A percentile compares a stretch with the other conserved stretches of the same genome.
These are phyloP conservation scores for Fusarium albosuccineum DNA, from an alignment of 2,329 filamentous ascomycete species.

Conservation along the genomic window DNA sequence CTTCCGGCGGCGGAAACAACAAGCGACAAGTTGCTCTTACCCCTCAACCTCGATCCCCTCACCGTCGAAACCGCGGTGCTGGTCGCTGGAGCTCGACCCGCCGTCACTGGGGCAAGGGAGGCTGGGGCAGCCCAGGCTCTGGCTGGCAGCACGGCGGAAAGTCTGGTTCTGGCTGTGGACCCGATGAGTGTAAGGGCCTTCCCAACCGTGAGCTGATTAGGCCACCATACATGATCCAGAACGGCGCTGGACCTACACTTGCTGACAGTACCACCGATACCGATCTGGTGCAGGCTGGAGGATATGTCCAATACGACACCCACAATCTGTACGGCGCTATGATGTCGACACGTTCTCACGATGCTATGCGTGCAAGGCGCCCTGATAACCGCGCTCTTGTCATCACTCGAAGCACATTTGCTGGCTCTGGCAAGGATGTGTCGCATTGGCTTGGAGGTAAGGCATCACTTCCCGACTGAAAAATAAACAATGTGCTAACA, in stretches of 20 bases:
- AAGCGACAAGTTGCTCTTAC: slow-evolving; percentile 3
- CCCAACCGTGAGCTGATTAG: slow-evolving; percentile 41
- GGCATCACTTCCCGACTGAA: not conserved
- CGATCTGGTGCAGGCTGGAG: slow-evolving; percentile 39
- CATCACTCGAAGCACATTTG: slow-evolving; percentile 82
- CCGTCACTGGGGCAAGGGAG: slow-evolving; percentile 32
- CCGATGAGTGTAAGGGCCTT: slow-evolving; percentile 42
- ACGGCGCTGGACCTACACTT: slow-evolving; percentile 41
- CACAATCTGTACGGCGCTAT: slow-evolving; percentile 83
- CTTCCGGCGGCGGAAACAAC: not conserved
- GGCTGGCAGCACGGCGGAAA: slow-evolving; percentile 38
- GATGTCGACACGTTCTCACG: slow-evolving; percentile 76
- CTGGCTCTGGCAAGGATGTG: slow-evolving; percentile 76
- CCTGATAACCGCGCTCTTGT: slow-evolving; percentile 75
- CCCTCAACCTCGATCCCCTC: not conserved
- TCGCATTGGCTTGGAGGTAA: slow-evolving; percentile 67
- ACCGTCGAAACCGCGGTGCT: slow-evolving; percentile 11
- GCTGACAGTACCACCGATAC: slow-evolving; percentile 43
- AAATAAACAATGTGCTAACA: not conserved
- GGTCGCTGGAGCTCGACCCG: slow-evolving; percentile 29
- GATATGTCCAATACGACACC: slow-evolving; percentile 63
- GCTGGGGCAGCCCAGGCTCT: slow-evolving; percentile 10
- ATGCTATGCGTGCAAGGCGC: slow-evolving; percentile 75
- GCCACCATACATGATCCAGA: slow-evolving; percentile 46
- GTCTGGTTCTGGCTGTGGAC: slow-evolving; percentile 41